Base-by-base conservation (phyloP, 257 asterid genomes). In the Scutellaria barbata region DNA sequence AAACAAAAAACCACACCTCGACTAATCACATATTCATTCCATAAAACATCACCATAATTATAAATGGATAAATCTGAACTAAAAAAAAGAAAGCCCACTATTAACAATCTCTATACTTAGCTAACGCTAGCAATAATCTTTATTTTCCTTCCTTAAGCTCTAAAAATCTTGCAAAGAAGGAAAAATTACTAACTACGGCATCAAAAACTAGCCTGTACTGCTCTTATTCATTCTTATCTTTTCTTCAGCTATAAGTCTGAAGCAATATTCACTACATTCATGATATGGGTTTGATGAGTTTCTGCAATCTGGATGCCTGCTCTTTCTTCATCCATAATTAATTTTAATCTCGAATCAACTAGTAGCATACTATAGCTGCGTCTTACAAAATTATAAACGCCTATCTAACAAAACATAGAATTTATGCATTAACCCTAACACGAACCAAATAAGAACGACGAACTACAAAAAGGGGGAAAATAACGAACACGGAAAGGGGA, bases 191-290 rank as follows among this genome's bases (percentile, higher is more conserved):
- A 37, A 8, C 20, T 2, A 13, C 45, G 2, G 48, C 35, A 6
- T 25, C 42, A 40, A 39, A 43, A 50, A 51, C 57, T 30, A 62
- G 80, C 92, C 90, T 57, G 85, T 12, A 68, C 76, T 83, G 39
- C 20, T 45, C 51, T 77, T 64, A 33, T 14, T 76, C 67, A 54
- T 60, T 68, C 57, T 75, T 74, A 77, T 78, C 80, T 84, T 87
- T 18, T 80, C 64, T 63, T 85, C 89, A 22, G 91, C 91, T 68
- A 87, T 89, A 64, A 87, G 54, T 54, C 25, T 74, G 82, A 90
- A 85, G 85, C 94, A 88, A 72, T 78, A 88, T 52, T 85, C 92
- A 61, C 76, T 77, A 69, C 96, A 90, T 72, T 81, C 92, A 70
- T 87, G 96, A 69, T 80, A 88, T 0, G 92, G 92, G 74, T 86